Evolutionary conservation across 371 early-diverging fungal genomes (phyloP).

Genomic region (Mortierella sp.): DNA sequence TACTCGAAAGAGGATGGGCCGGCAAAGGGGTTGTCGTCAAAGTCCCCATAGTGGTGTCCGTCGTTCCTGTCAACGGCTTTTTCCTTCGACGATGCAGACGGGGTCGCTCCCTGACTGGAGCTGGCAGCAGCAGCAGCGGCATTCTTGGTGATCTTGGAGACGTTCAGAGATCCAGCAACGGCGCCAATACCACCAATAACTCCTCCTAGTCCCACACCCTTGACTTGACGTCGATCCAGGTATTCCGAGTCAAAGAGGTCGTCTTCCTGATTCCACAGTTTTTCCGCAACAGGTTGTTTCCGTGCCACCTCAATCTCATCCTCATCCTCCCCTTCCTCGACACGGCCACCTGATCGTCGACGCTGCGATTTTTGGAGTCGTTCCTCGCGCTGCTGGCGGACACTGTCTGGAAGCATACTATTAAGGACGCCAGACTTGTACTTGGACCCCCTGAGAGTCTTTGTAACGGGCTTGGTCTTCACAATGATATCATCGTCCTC

Average conservation of each 20-base stretch:
- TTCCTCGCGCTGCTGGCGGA: conserved; percentile 21
- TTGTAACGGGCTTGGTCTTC: neutral
- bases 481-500: conserved; percentile 20
- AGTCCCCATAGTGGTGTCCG: neutral
- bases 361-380: conserved; percentile 1
- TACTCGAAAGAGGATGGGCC: conserved; percentile 15
- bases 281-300: conserved; percentile 23
- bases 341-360: neutral
- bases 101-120: neutral
- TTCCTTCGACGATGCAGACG: neutral
- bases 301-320: conserved; percentile 32
- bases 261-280: conserved; percentile 51
- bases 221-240: conserved; percentile 48
- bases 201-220: conserved; percentile 49
- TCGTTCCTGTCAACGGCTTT: neutral
- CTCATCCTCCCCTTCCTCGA: conserved; percentile 8
- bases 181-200: conserved; percentile 55
- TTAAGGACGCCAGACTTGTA: conserved; percentile 22
- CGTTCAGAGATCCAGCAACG: conserved; percentile 32
- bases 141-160: conserved; percentile 28
- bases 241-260: conserved; percentile 41
- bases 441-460: conserved; percentile 10
- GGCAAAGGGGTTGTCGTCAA: neutral
- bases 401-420: conserved; percentile 20
- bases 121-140: neutral